Percentiles rank a stretch among this genome's conserved stretches.
Conservation (phyloP, 1,284 basidiomycete genomes). For the Moesziomyces sp. region DNA sequence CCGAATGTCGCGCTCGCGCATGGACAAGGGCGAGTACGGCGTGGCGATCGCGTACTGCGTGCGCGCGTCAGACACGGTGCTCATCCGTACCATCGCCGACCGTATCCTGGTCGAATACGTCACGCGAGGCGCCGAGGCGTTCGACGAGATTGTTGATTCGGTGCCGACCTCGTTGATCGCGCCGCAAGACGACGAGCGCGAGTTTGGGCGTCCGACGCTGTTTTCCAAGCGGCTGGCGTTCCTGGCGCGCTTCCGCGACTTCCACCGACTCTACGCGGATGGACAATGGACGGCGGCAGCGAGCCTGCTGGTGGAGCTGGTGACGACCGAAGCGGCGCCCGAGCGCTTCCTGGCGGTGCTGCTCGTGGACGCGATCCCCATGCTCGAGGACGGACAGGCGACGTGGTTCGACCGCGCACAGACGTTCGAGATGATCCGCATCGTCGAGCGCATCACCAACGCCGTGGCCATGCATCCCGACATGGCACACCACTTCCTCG, state of each 20-base stretch:
- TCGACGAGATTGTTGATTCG: constrained; percentile 58
- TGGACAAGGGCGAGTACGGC: constrained; percentile 54
- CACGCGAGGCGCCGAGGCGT: constrained; percentile 47
- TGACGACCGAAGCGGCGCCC: constrained; percentile 62
- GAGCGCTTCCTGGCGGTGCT: constrained; percentile 62
- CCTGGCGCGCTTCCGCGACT: constrained; percentile 63
- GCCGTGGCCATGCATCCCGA: constrained; percentile 40
- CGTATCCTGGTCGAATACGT: constrained; percentile 60
- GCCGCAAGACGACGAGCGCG: constrained; percentile 11
- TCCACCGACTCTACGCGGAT: constrained; percentile 55
- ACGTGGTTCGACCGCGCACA: constrained; percentile 55
- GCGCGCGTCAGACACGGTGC: constrained; percentile 55
- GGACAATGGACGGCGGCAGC: constrained; percentile 53
- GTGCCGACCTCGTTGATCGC: constrained; percentile 57
- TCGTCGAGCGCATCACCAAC: constrained; percentile 56
- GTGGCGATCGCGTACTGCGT: constrained; percentile 63
- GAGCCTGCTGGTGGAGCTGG: constrained; percentile 52
- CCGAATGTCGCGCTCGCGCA: constrained; percentile 35
- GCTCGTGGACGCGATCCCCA: constrained; percentile 60
- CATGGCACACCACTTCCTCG: constrained; percentile 56
- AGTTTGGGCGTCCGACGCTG: constrained; percentile 24
- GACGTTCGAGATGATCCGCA: constrained; percentile 61
- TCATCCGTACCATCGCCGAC: constrained; percentile 59
- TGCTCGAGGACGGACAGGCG: constrained; percentile 49
- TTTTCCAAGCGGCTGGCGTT: constrained; percentile 60